Evolutionary conservation across 257 asterid species (phyloP), one percentile per base, ranked within the genome.

Genomic region (Salvia miltiorrhiza): DNA sequence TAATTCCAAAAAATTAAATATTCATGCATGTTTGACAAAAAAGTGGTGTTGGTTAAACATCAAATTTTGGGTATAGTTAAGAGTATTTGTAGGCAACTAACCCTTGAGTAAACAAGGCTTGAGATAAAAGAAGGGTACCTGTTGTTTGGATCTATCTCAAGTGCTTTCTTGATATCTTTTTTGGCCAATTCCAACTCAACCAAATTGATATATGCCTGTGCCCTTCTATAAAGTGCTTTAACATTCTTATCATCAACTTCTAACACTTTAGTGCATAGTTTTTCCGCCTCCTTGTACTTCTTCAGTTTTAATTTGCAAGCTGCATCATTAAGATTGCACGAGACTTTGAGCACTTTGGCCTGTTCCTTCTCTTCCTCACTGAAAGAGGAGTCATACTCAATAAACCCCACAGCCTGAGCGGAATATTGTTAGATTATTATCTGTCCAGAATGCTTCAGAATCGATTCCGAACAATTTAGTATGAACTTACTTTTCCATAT

Each of bases 291-390:
- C 69, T 85, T 74, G 76, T 80, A 83, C 1, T 83, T 81, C 79
- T 82, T 88, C 68, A 81, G 64, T 74, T 87, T 88, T 70, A 85
- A 76, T 72, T 85, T 85, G 79, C 90, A 85, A 53, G 95, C 90
- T 7, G 92, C 95, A 26, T 74, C 80, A 67, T 85, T 85, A 58
- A 83, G 81, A 33, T 83, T 83, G 81, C 83, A 81, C 2, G 68
- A 69, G 33, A 80, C 59, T 71, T 85, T 81, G 1, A 85, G 83
- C 43, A 56, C 73, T 41, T 81, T 80, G 0, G 74, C 77, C 45
- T 78, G 80, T 40, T 85, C 77, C 74, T 83, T 87, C 79, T 87
- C 89, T 16, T 83, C 87, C 5, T 83, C 84, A 2, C 37, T 77
- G 65, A 85, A 88, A 40, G 85, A 67, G 26, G 81, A 30, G 26